Evolutionary conservation across 257 asterid genomes (phyloP).

Genomic region (Verbena officinalis): DNA sequence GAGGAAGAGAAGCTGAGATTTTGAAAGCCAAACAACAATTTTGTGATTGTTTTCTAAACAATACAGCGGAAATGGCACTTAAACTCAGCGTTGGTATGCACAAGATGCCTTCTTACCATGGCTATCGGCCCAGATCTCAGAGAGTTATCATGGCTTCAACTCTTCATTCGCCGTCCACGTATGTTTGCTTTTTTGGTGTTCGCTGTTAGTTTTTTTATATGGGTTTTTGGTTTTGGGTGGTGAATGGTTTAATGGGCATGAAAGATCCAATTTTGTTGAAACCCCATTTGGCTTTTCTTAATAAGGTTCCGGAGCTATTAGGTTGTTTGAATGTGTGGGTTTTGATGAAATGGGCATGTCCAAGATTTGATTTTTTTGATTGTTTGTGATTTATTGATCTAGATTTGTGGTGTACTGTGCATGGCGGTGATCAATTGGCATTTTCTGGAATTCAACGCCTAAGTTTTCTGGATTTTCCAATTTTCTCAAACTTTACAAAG

Average conservation of each 20-base stretch:
- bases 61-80: slow-evolving; percentile 43
- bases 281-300: not conserved
- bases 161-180: slow-evolving; percentile 46
- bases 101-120: slow-evolving; percentile 41
- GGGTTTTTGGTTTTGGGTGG: not conserved
- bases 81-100: slow-evolving; percentile 36
- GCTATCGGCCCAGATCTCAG: slow-evolving; percentile 49
- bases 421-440: slow-evolving; percentile 32
- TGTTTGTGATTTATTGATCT: slow-evolving; percentile 28
- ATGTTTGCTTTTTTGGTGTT: slow-evolving; percentile 10
- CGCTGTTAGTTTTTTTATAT: not conserved
- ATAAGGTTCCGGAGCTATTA: not conserved
- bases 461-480: not conserved
- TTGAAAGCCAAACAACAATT: not conserved
- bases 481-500: slow-evolving; percentile 4
- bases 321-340: not conserved
- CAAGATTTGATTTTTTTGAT: slow-evolving; percentile 29
- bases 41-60: not conserved
- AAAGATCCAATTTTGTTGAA: slow-evolving; percentile 15
- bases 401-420: slow-evolving; percentile 29
- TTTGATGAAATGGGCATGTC: slow-evolving; percentile 7
- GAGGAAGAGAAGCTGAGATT: slow-evolving; percentile 2
- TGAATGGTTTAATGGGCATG: slow-evolving; percentile 1
- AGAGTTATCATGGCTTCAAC: slow-evolving; percentile 55
- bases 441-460: slow-evolving; percentile 16